Conservation (phyloP, 73 alveolate genomes). For the Effrenium voratum region DNA sequence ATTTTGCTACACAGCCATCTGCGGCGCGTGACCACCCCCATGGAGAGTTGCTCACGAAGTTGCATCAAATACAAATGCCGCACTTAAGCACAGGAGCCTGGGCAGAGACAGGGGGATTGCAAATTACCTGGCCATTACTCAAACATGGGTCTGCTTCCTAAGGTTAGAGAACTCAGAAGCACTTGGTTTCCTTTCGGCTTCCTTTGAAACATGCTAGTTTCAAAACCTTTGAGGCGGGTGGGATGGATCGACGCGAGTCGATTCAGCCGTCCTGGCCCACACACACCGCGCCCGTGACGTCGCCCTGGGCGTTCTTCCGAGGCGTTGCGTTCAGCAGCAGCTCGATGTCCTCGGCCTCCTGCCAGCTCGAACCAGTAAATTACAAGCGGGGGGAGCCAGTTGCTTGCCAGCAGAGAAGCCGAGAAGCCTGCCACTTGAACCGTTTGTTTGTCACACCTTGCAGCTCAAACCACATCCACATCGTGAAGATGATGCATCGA, state of each 20-base stretch:
- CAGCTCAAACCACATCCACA: no score
- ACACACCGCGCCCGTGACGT: constrained; percentile 41
- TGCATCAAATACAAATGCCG: no score
- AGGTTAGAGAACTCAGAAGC: no score
- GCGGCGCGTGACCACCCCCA: no score
- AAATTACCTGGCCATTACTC: neutral
- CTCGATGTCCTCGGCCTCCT: constrained; percentile 54
- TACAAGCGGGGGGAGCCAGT: neutral
- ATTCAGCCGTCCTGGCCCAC: constrained; percentile 68
- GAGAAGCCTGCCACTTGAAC: no score
- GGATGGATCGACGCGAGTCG: neutral
- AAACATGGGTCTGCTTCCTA: neutral
- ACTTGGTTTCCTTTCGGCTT: neutral
- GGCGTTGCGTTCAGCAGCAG: constrained; percentile 69
- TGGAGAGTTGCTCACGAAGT: no score
- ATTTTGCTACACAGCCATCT: no score
- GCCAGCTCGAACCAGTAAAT: neutral
- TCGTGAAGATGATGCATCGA: no score
- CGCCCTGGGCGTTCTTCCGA: constrained; percentile 28
- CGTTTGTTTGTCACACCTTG: no score
- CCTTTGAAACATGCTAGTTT: neutral
- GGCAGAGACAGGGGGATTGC: neutral
- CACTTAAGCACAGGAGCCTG: neutral
- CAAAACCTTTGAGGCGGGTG: neutral
- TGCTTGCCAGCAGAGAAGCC: no score